These are phyloP conservation scores for Calonectria henricotiae DNA, from an alignment of 2,329 filamentous ascomycete species.

Conservation along the genomic window DNA sequence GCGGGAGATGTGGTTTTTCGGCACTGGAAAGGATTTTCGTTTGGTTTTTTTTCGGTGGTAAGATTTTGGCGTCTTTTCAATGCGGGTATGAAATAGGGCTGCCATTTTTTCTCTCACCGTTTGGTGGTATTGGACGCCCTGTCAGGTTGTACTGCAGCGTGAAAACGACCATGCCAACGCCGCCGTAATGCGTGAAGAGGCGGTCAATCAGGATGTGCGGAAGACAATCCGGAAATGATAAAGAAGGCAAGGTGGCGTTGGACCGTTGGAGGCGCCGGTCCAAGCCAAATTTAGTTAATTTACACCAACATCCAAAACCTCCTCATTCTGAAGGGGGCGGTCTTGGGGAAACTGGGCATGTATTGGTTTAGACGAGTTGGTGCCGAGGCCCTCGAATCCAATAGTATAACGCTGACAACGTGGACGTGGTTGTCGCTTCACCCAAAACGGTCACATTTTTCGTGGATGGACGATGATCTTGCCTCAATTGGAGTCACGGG, in stretches of 20 bases:
- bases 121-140: not conserved
- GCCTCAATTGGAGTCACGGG: slow-evolving; percentile 1
- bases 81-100: slow-evolving; percentile 26
- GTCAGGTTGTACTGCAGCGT: not conserved
- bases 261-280: slow-evolving; percentile 11
- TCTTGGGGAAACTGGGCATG: not conserved
- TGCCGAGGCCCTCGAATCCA: not conserved
- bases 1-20: slow-evolving; percentile 1
- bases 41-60: not conserved
- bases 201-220: slow-evolving; percentile 7
- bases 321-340: slow-evolving; percentile 5
- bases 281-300: not conserved
- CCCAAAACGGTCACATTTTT: slow-evolving; percentile 32
- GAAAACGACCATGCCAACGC: slow-evolving; percentile 2
- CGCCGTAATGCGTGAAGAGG: not conserved
- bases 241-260: slow-evolving; percentile 7
- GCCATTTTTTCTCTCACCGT: slow-evolving; percentile 14
- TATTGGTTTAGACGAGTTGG: not conserved
- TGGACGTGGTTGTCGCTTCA: slow-evolving; percentile 13
- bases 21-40: slow-evolving; percentile 1
- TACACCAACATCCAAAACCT: not conserved
- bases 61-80: slow-evolving; percentile 2
- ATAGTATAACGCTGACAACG: not conserved
- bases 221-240: not conserved
- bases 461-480: slow-evolving; percentile 7